Conservation (phyloP, 306 rosid species). For the Malus sylvestris region DNA sequence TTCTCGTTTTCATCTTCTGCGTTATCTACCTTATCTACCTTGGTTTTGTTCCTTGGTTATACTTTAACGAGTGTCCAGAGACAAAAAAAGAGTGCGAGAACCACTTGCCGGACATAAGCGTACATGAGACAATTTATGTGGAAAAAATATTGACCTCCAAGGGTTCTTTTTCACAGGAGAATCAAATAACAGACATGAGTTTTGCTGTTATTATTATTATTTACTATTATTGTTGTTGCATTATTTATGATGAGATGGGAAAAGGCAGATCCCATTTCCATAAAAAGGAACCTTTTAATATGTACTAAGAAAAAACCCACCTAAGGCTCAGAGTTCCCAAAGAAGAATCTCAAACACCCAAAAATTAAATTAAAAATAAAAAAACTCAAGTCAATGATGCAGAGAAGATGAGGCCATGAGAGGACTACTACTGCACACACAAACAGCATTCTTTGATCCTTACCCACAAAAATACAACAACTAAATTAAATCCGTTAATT, state of each 20-base stretch:
- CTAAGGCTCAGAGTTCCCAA: slow-evolving; percentile 81
- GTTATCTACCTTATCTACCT: no score
- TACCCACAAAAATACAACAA: slow-evolving; percentile 19
- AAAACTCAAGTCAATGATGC: slow-evolving; percentile 57
- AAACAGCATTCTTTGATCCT: slow-evolving; percentile 46
- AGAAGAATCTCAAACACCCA: slow-evolving; percentile 58
- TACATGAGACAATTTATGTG: slow-evolving; percentile 75
- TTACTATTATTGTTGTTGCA: slow-evolving; percentile 5
- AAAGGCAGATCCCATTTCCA: slow-evolving; percentile 86
- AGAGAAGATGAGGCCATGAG: slow-evolving; percentile 57
- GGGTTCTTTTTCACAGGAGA: slow-evolving; percentile 33
- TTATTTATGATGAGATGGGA: slow-evolving; percentile 51
- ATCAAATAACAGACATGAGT: slow-evolving; percentile 35
- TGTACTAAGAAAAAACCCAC: slow-evolving; percentile 75
- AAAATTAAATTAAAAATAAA: slow-evolving; percentile 13
- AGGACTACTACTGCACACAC: slow-evolving; percentile 43
- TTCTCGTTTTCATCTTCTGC: no score
- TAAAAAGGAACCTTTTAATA: slow-evolving; percentile 64
- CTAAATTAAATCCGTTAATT: not conserved
- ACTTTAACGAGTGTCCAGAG: no score
- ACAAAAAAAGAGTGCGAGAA: not conserved
- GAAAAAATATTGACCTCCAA: slow-evolving; percentile 71
- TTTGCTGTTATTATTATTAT: slow-evolving; percentile 8
- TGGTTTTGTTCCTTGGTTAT: not conserved
- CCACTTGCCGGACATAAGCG: not conserved